Base-by-base conservation (phyloP, 176 grass and related monocot species). In the Triticum turgidum region DNA sequence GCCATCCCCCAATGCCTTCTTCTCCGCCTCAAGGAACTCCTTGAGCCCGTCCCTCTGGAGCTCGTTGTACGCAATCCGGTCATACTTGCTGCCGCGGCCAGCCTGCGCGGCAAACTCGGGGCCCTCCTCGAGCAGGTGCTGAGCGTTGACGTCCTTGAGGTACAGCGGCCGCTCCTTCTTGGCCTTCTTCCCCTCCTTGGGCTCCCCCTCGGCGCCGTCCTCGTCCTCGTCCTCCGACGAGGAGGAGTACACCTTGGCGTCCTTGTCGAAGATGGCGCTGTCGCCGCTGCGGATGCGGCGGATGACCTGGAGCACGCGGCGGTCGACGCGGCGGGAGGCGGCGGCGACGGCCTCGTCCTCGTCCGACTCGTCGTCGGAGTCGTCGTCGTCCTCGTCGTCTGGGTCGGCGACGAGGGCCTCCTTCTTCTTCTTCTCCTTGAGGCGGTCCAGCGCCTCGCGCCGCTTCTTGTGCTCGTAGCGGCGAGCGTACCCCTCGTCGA, bases 61-160 rank as follows among this genome's bases (percentile, higher is more conserved):
- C 86, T 93, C 80, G 17, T 99, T 87, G 64, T 99, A 99, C 3
- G 91, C 83, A 47, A 87, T 94, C 52, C 85, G 82, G 30, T 88
- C 84, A 67, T 88, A 93, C 75, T 91, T 99, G 29, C 84, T 82
- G 61, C 89, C 75, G 38, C 68, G 81, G 61, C 65, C 82, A 47
- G 84, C 14, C 81, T 87, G 85, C n/a, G 80, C 90, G 11, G 69
- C 80, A 32, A 94, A 96, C 82, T 94, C 92, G 3, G 94, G 94
- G 29, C 90, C 94, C 29, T 99, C 92, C 85, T 94, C 94, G 38
- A 99, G 73, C 22, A 99, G 89, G 86, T 94, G 80, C 72, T 78
- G 90, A 25, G 97, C 97, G 45, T 91, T 94, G 2, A 96, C 87
- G 22, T 99, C 97, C 83, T 99, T 99, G n/a, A 99, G 89, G 78